Conservation (phyloP, 768 basidiomycete genomes). For the Boletales sp. region DNA sequence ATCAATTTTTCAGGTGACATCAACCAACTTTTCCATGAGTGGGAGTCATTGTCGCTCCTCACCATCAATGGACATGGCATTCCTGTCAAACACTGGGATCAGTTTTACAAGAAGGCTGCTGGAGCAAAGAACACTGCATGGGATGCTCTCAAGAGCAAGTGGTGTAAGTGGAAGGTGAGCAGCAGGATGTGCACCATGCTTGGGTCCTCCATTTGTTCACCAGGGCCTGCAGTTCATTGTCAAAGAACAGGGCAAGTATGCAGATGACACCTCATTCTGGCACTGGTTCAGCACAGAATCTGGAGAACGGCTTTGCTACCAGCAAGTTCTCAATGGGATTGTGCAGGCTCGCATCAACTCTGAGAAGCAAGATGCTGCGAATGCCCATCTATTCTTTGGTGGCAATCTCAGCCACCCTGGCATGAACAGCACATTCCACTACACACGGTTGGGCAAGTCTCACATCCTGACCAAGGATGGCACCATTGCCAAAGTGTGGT, state of each 20-base stretch:
- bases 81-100: constrained; percentile 16
- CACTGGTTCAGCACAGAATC: background rate
- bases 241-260: background rate
- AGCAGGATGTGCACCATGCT: background rate
- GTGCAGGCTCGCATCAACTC: background rate
- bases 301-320: background rate
- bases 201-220: too few species aligned
- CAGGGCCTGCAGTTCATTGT: background rate
- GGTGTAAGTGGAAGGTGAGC: constrained; percentile 15
- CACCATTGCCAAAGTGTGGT: too few species aligned
- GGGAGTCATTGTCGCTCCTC: background rate
- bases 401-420: too few species aligned
- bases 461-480: too few species aligned
- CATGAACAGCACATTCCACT: too few species aligned
- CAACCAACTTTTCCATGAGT: background rate
- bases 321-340: background rate
- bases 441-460: too few species aligned
- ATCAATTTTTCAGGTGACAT: constrained; percentile 2
- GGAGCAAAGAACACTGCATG: constrained; percentile 5
- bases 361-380: background rate
- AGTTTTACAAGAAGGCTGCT: background rate
- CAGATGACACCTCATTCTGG: background rate
- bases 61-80: background rate
- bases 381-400: background rate
- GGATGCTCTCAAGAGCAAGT: constrained; percentile 10